Conservation (phyloP, 2,329 filamentous ascomycete species). For the Pseudopithomyces chartarum region DNA sequence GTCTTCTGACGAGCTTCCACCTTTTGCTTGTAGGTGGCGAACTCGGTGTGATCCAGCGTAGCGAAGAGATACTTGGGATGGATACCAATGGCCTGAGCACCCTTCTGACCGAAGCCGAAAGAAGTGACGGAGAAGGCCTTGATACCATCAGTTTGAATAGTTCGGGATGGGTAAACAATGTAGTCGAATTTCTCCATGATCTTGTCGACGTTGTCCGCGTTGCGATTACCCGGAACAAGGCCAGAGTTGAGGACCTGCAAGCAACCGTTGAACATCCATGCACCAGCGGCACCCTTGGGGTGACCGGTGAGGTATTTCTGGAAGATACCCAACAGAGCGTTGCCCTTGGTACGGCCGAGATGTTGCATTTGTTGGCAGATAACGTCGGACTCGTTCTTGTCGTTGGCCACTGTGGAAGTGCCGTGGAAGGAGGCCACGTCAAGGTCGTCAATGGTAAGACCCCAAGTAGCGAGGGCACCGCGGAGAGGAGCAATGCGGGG, state of each 20-base stretch:
- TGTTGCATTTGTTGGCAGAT: slow-evolving; percentile 96
- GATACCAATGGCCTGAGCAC: slow-evolving; percentile 94
- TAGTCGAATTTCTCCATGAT: slow-evolving; percentile 98
- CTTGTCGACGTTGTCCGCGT: slow-evolving; percentile 95
- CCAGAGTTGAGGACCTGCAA: slow-evolving; percentile 94
- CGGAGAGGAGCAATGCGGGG: slow-evolving; percentile 91
- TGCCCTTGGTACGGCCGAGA: slow-evolving; percentile 93
- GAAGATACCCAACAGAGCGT: slow-evolving; percentile 95
- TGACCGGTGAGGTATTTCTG: slow-evolving; percentile 99
- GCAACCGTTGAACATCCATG: slow-evolving; percentile 99
- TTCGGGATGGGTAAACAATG: slow-evolving; percentile 94
- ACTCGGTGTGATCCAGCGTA: slow-evolving; percentile 85
- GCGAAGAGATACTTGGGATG: slow-evolving; percentile 96
- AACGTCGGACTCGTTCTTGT: slow-evolving; percentile 99
- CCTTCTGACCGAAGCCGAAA: slow-evolving; percentile 99
- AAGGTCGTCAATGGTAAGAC: slow-evolving; percentile 94
- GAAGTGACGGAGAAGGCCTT: slow-evolving; percentile 99
- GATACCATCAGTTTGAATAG: slow-evolving; percentile 95
- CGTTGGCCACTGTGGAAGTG: slow-evolving; percentile 96
- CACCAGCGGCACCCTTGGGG: slow-evolving; percentile 97
- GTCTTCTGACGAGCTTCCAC: slow-evolving; percentile 96
- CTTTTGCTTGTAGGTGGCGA: slow-evolving; percentile 81
- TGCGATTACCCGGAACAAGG: slow-evolving; percentile 94
- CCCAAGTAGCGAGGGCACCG: slow-evolving; percentile 96
- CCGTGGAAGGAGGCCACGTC: slow-evolving; percentile 97